Base-by-base conservation (phyloP, 768 basidiomycete species). In the Phaeotremella skinneri region DNA sequence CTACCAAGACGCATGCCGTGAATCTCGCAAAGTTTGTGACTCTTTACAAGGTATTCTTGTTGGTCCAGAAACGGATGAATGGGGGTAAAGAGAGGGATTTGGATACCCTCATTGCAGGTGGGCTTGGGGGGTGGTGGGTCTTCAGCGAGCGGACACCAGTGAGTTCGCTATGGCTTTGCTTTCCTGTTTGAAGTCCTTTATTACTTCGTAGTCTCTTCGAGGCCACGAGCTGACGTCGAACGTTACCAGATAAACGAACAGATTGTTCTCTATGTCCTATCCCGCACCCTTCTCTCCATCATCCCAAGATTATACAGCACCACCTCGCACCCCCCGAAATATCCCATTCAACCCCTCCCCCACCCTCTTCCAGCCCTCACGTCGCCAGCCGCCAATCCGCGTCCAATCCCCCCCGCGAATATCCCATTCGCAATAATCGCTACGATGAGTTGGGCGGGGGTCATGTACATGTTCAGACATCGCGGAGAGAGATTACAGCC, bases 261-360 rank as follows among this genome's bases (percentile, higher is more conserved):
- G 90, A 96, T 98, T 67, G 96, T 98, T 21, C 85, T 99, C 60
- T 99, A 98, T 73, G 90, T 99, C 61, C 85, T 89, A 58, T 91
- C 91, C 25, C 87, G 96, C 50, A 90, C 94, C 47, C 81, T 98
- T 43, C 87, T 93, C 17, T 88, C 94, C 4, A 86, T 94, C 79
- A 82, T 99, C 31, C 91, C 96, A 3, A 87, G 96, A 60, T 83
- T 76, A 31, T 63, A 70, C 63, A 32, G 70, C 27, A 55, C 42
- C 32, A 34, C 56, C 37, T 88, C 27, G 72, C 80, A 27, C 67
- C 81, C 30, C 65, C 81, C 27, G 72, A 81, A 52, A 72, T 79
- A 68, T 27, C 69, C 76, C 16, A 55, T 67, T 27, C 56, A 68
- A 27, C 72, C 76, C 4, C 66, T 75, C 11, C 34, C 66, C 14